Conservation (phyloP, 164 flowering plant species). For the Piper betle region DNA sequence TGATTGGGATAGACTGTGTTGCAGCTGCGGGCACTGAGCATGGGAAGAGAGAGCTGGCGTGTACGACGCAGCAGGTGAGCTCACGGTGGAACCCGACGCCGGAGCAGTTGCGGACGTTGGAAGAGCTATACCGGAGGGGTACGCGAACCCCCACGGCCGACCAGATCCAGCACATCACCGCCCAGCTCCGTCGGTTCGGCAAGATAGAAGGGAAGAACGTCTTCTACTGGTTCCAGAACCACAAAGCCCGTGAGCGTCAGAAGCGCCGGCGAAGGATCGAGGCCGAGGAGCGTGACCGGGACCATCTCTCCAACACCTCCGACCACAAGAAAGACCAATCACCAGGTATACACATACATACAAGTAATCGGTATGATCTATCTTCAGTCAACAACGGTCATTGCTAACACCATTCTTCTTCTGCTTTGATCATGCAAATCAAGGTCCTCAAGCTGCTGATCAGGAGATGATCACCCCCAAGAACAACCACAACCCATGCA, state of each 20-base stretch:
- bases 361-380: neutral
- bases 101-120: constrained; percentile 60
- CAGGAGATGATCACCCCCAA: too few species aligned
- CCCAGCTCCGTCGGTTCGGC: constrained; percentile 70
- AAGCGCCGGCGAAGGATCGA: constrained; percentile 58
- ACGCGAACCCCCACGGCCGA: constrained; percentile 78
- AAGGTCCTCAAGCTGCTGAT: too few species aligned
- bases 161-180: constrained; percentile 71
- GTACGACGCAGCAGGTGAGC: constrained; percentile 35
- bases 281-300: constrained; percentile 10
- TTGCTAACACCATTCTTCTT: neutral
- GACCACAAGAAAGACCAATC: constrained; percentile 27
- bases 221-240: constrained; percentile 94
- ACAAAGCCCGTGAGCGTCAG: constrained; percentile 84
- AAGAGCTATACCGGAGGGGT: constrained; percentile 60
- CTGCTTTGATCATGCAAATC: too few species aligned
- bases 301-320: constrained; percentile 8
- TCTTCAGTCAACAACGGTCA: neutral
- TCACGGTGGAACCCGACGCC: constrained; percentile 92
- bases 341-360: constrained; percentile 19
- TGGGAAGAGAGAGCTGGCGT: constrained; percentile 28
- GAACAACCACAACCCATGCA: too few species aligned
- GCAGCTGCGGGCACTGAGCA: constrained; percentile 25
- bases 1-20: neutral
- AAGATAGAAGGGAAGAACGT: constrained; percentile 91